A percentile compares a stretch with the other conserved stretches of the same genome.
Evolutionary conservation across 192 early-diverging fungal genomes (phyloP).

Genomic region (Diversispora eburnea): DNA sequence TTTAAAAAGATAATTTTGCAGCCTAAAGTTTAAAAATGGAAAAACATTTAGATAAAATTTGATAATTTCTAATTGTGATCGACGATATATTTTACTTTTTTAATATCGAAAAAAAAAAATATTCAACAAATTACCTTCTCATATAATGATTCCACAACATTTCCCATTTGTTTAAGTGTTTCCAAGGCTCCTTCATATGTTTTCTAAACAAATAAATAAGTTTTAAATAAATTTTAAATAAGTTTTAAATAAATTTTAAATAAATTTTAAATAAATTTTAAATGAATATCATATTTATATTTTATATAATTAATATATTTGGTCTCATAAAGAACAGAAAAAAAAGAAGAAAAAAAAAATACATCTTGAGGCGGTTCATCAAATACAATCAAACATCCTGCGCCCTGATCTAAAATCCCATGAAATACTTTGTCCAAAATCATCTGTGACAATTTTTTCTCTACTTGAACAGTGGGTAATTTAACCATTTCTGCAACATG

Average conservation of each 20-base stretch:
- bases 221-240: neutral
- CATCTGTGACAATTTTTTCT: constrained; percentile 98
- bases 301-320: too few relatives aligned
- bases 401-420: constrained; percentile 97
- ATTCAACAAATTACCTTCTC: constrained; percentile 63
- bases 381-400: constrained; percentile 92
- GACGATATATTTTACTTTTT: too few relatives aligned
- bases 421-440: constrained; percentile 95
- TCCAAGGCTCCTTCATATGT: constrained; percentile 90
- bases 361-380: constrained; percentile 84
- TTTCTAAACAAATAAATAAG: constrained; percentile 48
- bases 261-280: too few relatives aligned
- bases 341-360: constrained; percentile 29
- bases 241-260: neutral
- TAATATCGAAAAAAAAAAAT: neutral
- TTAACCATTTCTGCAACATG: constrained; percentile 94
- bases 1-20: too few relatives aligned
- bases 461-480: constrained; percentile 89
- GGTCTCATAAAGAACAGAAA: neutral
- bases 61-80: too few relatives aligned
- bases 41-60: too few relatives aligned
- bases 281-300: too few relatives aligned
- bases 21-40: too few relatives aligned
- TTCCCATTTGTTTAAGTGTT: constrained; percentile 94
- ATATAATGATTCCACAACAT: constrained; percentile 94